Base-by-base conservation (phyloP, 2,329 filamentous ascomycete genomes). In the Penicillium frequentans region DNA sequence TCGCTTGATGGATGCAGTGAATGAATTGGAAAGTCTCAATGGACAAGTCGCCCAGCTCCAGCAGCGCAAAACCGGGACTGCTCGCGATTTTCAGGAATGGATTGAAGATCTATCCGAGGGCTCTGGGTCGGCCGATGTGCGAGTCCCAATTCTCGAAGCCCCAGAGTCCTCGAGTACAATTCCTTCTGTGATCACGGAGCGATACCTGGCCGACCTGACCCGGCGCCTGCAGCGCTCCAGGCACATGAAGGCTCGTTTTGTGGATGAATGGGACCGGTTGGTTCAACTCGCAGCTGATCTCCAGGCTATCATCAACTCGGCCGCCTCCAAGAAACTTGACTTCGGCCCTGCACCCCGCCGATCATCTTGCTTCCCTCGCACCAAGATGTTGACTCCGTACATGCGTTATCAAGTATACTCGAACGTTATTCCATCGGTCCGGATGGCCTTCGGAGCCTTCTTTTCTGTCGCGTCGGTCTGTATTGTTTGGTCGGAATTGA, bases 401-500 rank as follows among this genome's bases (percentile, higher is more conserved):
- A 87, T 89, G 49, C 88, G 95, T 49, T 93, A 95, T 70, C 75
- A 96, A 27, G 78, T 91, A 49, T 84, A 96, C 70, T 89, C 86
- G 55, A 84, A 91, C 66, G 62, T 93, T 23, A 76, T 95, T 29
- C 95, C 95, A 0, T 84, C 83, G 51, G 63, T 86, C 0, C 86
- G 87, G 49, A 79, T 92, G 46, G 70, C 79, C 8, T 73, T 90
- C 5, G 91, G 90, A n/a, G 76, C 78, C 1, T 68, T 95, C 55
- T 82, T 96, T 23, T 83, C 88, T 0, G 70, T 89, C 0, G 92
- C 91, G 2, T 98, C 95, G 0, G 81, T 86, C 49, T 90, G 87
- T 64, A 89, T 99, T 59, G 83, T 98, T 51, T 98, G 93, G 92
- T 96, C 93, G 1, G 95, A 99, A 79, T 77, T 96, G 54, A 86